Conservation (phyloP, 495 filamentous ascomycete genomes). For the Penicillium chermesinum region DNA sequence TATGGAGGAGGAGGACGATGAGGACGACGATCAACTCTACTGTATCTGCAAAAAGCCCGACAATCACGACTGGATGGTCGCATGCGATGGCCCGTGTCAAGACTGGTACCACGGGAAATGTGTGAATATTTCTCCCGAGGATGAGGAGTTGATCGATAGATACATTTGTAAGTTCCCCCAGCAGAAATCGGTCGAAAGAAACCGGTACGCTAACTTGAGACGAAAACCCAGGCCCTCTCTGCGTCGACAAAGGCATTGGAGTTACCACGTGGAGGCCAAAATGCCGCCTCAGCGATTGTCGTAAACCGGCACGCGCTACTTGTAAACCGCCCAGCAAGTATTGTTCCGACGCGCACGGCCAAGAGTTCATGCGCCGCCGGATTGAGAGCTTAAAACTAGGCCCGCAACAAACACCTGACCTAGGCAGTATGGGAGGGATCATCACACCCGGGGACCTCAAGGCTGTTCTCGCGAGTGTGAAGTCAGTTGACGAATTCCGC, state of each 20-base stretch:
- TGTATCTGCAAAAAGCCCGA: conserved; percentile 69
- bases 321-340: conserved; percentile 57
- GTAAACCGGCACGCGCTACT: conserved; percentile 53
- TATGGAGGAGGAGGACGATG: conserved; percentile 36
- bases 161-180: conserved; percentile 55
- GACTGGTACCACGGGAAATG: conserved; percentile 74
- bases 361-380: conserved; percentile 50
- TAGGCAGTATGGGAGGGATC: conserved; percentile 52
- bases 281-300: conserved; percentile 57
- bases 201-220: not conserved
- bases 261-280: conserved; percentile 65
- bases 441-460: conserved; percentile 56
- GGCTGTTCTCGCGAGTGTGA: conserved; percentile 43
- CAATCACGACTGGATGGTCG: conserved; percentile 74
- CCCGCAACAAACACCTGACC: conserved; percentile 31
- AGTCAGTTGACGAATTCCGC: conserved; percentile 50
- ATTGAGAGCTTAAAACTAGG: conserved; percentile 25
- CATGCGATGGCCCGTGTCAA: conserved; percentile 64
- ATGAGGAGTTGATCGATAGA: conserved; percentile 61
- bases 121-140: conserved; percentile 55
- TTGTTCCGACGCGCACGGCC: conserved; percentile 61
- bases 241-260: conserved; percentile 46
- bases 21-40: conserved; percentile 51
- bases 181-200: not conserved
- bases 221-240: conserved; percentile 50